A percentile compares a stretch with the other conserved stretches of the same genome.
These are phyloP conservation scores for Hysterium pulicare DNA, from an alignment of 2,329 filamentous ascomycete species.

Conservation along the genomic window DNA sequence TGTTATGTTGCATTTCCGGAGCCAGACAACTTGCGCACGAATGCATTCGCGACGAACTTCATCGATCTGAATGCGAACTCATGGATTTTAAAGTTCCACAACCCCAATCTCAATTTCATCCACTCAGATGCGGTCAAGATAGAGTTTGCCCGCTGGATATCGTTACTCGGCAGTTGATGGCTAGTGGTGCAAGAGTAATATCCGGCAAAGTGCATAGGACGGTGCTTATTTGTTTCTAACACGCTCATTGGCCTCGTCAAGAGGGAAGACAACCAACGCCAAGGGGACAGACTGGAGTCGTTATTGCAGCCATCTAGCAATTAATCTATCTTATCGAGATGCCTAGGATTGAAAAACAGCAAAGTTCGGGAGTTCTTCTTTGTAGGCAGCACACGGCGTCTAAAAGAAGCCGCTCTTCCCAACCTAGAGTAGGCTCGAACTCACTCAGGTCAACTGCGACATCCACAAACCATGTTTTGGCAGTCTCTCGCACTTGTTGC, in stretches of 20 bases:
- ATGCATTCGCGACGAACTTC: no score
- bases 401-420: neutral
- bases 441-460: neutral
- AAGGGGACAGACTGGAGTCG: neutral
- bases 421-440: neutral
- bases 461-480: slow-evolving; percentile 6
- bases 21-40: no score
- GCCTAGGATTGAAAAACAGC: no score
- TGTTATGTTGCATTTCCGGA: no score
- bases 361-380: no score
- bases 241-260: neutral
- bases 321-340: neutral
- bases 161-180: neutral
- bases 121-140: no score
- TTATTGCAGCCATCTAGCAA: neutral
- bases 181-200: neutral
- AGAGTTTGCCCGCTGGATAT: neutral
- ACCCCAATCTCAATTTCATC: no score
- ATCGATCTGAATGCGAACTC: no score
- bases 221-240: neutral
- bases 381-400: neutral
- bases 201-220: neutral
- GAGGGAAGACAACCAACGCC: neutral
- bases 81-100: no score
- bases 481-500: slow-evolving; percentile 6